Evolutionary conservation across 2,329 filamentous ascomycete species (phyloP), one percentile per base, ranked within the genome.

Genomic region (Aspergillus glaucus): DNA sequence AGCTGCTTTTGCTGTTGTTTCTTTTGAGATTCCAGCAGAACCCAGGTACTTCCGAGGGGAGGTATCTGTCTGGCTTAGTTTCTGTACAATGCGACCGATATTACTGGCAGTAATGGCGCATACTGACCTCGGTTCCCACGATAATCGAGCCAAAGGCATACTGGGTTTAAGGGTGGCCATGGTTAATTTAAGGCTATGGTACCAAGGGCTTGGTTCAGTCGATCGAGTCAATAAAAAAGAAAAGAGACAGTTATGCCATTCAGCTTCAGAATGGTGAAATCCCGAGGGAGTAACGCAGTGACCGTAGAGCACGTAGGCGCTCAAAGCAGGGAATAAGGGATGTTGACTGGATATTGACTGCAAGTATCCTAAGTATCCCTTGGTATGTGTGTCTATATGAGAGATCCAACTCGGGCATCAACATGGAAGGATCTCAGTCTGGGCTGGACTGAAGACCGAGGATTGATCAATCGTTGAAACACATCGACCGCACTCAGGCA

Each of bases 61-160:
- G 34, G 7, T 37, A 19, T 17, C 37, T 19, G 17, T 19, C 37
- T 1, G 17, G 10, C 10, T 30, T 30, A 30, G 26, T 30, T 30
- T 30, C 10, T 12, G 12, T 30, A 5, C 26, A 9, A 28, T 30
- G 26, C 26, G 26, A 30, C 26, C 26, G 26, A 28, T 28, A 28
- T 28, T 28, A 28, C 26, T 28, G 26, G 26, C 30, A 15, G 15
- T 15, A 34, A 37, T 22, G 22, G 19, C 36, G 15, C 46, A 28
- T 5, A 64, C 63, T 56, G 22, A 67, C 64, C 57, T 61, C 26
- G 62, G 60, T 52, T 66, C 64, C 62, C 64, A 67, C 34, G 57
- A 53, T 21, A 67, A 51, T 44, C 63, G 57, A 28, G 62, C 60
- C 45, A 67, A 47, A 32, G 63, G 54, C 36, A 53, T 51, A 43